Evolutionary conservation across 1,284 basidiomycete species (phyloP).

Genomic region (Pyrrhoderma lamaoense): DNA sequence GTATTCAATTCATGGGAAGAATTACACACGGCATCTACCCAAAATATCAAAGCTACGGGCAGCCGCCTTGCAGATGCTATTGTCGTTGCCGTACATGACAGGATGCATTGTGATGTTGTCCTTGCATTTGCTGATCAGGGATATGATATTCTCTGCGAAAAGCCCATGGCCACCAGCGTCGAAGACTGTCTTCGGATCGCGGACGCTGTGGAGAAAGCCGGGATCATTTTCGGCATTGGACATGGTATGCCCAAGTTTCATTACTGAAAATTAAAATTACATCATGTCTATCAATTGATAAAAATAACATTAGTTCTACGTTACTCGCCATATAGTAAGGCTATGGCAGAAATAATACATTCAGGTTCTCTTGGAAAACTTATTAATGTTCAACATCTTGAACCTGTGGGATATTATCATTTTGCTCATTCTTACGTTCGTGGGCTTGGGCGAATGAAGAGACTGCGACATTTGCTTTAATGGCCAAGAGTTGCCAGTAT

Average conservation of each 20-base stretch:
- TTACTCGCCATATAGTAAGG: slow-evolving; percentile 75
- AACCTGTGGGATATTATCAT: slow-evolving; percentile 74
- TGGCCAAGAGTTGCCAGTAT: slow-evolving; percentile 87
- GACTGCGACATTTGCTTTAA: slow-evolving; percentile 68
- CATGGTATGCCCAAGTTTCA: slow-evolving; percentile 45
- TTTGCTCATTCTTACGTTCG: slow-evolving; percentile 84
- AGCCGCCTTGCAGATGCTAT: slow-evolving; percentile 75
- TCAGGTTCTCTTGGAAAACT: slow-evolving; percentile 69
- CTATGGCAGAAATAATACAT: slow-evolving; percentile 61
- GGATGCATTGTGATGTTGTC: slow-evolving; percentile 68
- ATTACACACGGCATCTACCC: slow-evolving; percentile 58
- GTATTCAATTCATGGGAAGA: slow-evolving; percentile 70
- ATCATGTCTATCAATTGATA: background rate
- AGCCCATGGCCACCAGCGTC: slow-evolving; percentile 77
- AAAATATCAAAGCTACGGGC: slow-evolving; percentile 52
- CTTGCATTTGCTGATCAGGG: slow-evolving; percentile 70
- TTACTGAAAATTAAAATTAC: background rate
- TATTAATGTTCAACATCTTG: slow-evolving; percentile 71
- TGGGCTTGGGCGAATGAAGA: slow-evolving; percentile 73
- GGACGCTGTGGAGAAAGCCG: slow-evolving; percentile 55
- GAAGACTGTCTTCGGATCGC: slow-evolving; percentile 73
- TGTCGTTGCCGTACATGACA: slow-evolving; percentile 70
- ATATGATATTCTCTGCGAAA: slow-evolving; percentile 85
- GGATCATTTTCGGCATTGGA: slow-evolving; percentile 76
- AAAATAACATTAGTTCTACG: slow-evolving; percentile 56